Evolutionary conservation across 768 basidiomycete species (phyloP).

Genomic region (Tulasnella sp.): DNA sequence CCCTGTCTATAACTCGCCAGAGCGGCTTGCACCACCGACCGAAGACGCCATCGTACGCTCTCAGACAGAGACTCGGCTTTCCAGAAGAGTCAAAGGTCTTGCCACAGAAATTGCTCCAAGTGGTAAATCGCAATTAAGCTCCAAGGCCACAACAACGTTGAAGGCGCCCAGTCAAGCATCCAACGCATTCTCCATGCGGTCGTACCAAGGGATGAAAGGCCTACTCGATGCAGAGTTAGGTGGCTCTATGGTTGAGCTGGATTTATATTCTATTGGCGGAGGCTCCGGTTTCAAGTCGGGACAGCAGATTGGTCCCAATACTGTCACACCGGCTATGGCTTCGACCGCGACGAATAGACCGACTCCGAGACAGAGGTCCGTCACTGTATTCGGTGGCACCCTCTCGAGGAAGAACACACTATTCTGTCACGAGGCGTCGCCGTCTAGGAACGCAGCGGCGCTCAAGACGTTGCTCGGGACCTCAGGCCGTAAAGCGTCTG

Average conservation of each 20-base stretch:
- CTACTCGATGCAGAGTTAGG: slow-evolving; percentile 39
- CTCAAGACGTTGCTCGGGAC: slow-evolving; percentile 55
- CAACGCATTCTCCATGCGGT: slow-evolving; percentile 20
- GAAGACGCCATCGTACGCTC: background rate
- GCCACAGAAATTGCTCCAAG: background rate
- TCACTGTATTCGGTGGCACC: background rate
- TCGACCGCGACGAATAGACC: slow-evolving; percentile 27
- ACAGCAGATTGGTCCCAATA: slow-evolving; percentile 27
- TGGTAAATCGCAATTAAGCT: background rate
- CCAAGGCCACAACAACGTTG: background rate
- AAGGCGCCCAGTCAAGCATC: background rate
- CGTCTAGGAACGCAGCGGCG: slow-evolving; percentile 42
- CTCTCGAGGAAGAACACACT: slow-evolving; percentile 42
- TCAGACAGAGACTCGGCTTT: background rate
- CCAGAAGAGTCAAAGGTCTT: background rate
- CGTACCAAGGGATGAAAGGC: slow-evolving; percentile 32
- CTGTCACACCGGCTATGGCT: background rate
- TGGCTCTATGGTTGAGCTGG: slow-evolving; percentile 37
- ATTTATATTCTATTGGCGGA: slow-evolving; percentile 25
- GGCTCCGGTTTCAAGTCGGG: slow-evolving; percentile 35
- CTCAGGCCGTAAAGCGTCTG: slow-evolving; percentile 36
- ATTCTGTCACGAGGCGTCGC: slow-evolving; percentile 39
- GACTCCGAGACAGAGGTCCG: slow-evolving; percentile 10
- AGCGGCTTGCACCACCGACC: background rate
- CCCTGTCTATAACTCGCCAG: background rate